Percentiles rank a stretch among this genome's conserved stretches.
phyloP scores from a whole-genome alignment of 768 basidiomycete genomes.

The Tremella mesenterica region DNA sequence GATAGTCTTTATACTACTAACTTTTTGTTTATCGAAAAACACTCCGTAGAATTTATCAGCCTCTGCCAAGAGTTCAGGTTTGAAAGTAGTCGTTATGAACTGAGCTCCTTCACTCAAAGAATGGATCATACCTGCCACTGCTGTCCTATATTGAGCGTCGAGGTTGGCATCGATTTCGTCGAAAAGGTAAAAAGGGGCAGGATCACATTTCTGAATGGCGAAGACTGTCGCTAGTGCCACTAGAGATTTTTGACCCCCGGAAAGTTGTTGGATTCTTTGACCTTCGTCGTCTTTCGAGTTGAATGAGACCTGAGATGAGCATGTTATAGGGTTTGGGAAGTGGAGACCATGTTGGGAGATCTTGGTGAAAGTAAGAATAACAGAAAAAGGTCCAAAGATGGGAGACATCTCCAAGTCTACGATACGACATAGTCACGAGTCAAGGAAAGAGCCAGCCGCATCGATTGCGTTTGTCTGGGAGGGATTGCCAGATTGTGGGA shows the following conservation, averaged over 20 bases:
- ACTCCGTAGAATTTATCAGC: constrained; percentile 98
- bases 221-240: constrained; percentile 95
- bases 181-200: constrained; percentile 98
- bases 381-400: too few species aligned
- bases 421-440: too few species aligned
- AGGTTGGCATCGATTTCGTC: constrained; percentile 99
- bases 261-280: constrained; percentile 87
- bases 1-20: constrained; percentile 79
- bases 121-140: constrained; percentile 90
- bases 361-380: too few species aligned
- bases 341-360: too few species aligned
- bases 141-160: constrained; percentile 93
- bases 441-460: too few species aligned
- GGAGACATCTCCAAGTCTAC: not conserved
- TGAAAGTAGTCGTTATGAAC: constrained; percentile 97
- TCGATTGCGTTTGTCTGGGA: too few species aligned
- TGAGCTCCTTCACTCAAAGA: constrained; percentile 77
- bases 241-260: constrained; percentile 93
- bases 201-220: constrained; percentile 98
- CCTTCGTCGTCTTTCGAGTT: constrained; percentile 98
- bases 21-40: constrained; percentile 88
- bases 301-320: constrained; percentile 99
- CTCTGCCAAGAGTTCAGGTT: constrained; percentile 90
- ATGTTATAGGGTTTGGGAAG: too few species aligned
- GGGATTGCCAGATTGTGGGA: too few species aligned